Percentiles rank a stretch among this genome's conserved stretches.
phyloP scores from a whole-genome alignment of 805 yeast species.

The Wickerhamiella sergipiensis region DNA sequence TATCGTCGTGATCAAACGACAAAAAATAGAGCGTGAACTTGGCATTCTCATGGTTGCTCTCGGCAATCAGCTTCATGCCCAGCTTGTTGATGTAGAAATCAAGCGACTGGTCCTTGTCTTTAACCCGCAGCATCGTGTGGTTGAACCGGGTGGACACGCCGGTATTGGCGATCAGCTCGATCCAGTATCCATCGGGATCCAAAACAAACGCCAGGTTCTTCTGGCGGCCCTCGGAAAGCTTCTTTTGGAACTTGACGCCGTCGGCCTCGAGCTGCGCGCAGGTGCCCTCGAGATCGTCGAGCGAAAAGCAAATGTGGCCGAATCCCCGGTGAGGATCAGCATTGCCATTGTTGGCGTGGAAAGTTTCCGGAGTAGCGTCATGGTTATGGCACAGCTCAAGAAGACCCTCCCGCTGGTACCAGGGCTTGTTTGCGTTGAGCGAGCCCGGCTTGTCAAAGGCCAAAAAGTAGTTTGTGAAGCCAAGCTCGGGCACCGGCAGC shows the following conservation, averaged over 20 bases:
- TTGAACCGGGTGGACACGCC: slow-evolving; percentile 42
- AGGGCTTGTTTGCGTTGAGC: slow-evolving; percentile 26
- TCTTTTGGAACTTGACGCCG: slow-evolving; percentile 72
- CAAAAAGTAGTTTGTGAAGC: slow-evolving; percentile 57
- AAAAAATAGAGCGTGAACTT: slow-evolving; percentile 77
- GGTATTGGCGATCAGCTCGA: slow-evolving; percentile 50
- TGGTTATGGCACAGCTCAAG: slow-evolving; percentile 74
- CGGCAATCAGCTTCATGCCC: slow-evolving; percentile 64
- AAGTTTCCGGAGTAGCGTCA: slow-evolving; percentile 44
- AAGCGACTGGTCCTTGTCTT: slow-evolving; percentile 64
- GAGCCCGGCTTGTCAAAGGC: slow-evolving; percentile 37
- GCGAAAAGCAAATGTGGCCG: slow-evolving; percentile 86
- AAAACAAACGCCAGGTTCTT: slow-evolving; percentile 84
- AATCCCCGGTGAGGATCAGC: slow-evolving; percentile 76
- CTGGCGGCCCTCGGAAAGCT: slow-evolving; percentile 79
- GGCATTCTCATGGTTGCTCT: slow-evolving; percentile 47
- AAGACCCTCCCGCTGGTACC: slow-evolving; percentile 43
- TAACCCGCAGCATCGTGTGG: slow-evolving; percentile 87
- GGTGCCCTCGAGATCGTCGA: slow-evolving; percentile 55
- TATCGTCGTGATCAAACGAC: slow-evolving; percentile 43
- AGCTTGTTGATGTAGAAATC: slow-evolving; percentile 65
- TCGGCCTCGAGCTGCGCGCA: slow-evolving; percentile 44
- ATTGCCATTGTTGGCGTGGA: slow-evolving; percentile 65
- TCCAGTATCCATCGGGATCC: slow-evolving; percentile 96
- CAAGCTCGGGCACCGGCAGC: slow-evolving; percentile 38